Evolutionary conservation across 2,329 filamentous ascomycete genomes (phyloP), one percentile per base, ranked within the genome.

Genomic region (Xylariaceae sp.): DNA sequence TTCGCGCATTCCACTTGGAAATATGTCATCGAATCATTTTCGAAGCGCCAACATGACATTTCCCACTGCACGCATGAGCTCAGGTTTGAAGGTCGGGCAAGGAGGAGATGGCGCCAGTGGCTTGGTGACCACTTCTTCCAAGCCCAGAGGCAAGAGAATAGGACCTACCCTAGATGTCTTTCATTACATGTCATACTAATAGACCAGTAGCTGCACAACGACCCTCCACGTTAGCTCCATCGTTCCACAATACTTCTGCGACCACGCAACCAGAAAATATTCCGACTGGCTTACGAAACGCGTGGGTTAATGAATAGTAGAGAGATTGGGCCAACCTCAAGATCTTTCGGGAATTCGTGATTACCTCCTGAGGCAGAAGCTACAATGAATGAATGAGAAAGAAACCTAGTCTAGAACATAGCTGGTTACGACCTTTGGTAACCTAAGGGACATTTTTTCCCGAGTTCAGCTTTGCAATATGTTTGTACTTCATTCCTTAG

Each of bases 31-130:
- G 8, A 65, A 55, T 21, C 60, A 51, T 36, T 33, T 64, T 43
- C 63, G 64, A 47, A 53, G 52, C 11, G 21, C 52, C 8, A 58
- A 56, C 19, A 43, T 43, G 12, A 60, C 56, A 23, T 58, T 67
- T 11, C 65, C 69, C 31, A 36, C 63, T 14, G 60, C 64, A 19
- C 66, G 70, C 31, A 51, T 73, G 53, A 72, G 68, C 45, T 71
- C 70, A 11, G 69, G 70, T 1, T 41, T 71, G 40, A 73, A 70
- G 39, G 48, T 64, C 6, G 66, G 70, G 19, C 67, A 69, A 26
- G 61, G 63, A 17, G 61, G 58, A 28, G 53, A 53, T 16, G 50
- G 50, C 23, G 17, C 55, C 7, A 53, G 57, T 19, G 56, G 60
- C 4, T 61, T 67, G 21, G 16, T 49, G 3, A 36, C 52, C n/a